Percentiles rank a stretch among this genome's conserved stretches.
phyloP scores from a whole-genome alignment of 2,329 filamentous ascomycete genomes.

The Sarocladiaceae sp. region DNA sequence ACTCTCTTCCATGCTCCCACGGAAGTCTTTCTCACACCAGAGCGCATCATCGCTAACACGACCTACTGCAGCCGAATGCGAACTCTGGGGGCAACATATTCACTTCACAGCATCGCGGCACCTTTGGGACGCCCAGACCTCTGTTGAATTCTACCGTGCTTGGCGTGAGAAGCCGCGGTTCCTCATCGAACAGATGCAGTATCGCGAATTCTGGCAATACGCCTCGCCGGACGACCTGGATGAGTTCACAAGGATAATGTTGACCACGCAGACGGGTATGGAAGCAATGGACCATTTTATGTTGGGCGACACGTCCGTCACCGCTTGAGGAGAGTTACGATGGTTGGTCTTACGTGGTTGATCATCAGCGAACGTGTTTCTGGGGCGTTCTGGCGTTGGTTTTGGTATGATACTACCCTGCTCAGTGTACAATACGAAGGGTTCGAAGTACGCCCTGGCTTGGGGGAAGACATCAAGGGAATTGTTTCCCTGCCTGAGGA shows the following conservation, averaged over 20 bases:
- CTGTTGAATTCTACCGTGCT: conserved; percentile 34
- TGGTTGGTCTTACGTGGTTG: no score
- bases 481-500: no score
- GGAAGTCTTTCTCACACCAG: no score
- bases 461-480: no score
- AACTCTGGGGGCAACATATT: conserved; percentile 5
- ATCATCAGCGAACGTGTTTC: no score
- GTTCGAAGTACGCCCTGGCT: no score
- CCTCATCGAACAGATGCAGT: conserved; percentile 25
- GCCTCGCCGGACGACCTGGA: conserved; percentile 30
- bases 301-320: conserved; percentile 18
- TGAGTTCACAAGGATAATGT: conserved; percentile 31
- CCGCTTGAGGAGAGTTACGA: not conserved
- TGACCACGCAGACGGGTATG: conserved; percentile 30
- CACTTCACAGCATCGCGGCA: conserved; percentile 33
- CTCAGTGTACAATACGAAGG: no score
- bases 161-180: conserved; percentile 38
- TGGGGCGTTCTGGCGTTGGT: no score
- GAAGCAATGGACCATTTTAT: conserved; percentile 31
- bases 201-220: conserved; percentile 30
- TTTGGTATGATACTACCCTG: no score
- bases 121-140: conserved; percentile 35
- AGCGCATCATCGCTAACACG: not conserved
- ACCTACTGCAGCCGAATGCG: not conserved
- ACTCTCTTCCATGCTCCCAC: not conserved